Conservation (phyloP, 2,329 filamentous ascomycete genomes). For the Alternaria brassicae region DNA sequence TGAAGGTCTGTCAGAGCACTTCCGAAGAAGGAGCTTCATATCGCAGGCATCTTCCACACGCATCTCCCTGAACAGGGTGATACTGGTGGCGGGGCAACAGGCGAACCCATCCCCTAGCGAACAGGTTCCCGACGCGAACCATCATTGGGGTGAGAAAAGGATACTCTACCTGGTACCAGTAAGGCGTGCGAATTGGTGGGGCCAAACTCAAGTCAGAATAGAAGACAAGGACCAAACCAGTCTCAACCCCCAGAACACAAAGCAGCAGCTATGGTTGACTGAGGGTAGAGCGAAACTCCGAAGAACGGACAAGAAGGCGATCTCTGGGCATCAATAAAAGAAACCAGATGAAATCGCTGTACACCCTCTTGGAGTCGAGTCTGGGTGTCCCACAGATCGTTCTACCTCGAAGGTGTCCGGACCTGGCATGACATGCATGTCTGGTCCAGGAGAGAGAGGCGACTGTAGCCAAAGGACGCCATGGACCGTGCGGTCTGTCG, state of each 20-base stretch:
- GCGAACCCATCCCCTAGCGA: slow-evolving; percentile 23
- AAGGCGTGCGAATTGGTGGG: slow-evolving; percentile 6
- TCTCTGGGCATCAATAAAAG: background rate
- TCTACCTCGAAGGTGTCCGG: background rate
- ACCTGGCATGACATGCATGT: slow-evolving; percentile 1
- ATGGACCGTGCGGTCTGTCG: slow-evolving; percentile 32
- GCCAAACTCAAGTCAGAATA: slow-evolving; percentile 6
- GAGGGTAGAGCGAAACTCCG: slow-evolving; percentile 7
- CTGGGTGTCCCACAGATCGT: slow-evolving; percentile 4
- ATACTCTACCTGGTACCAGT: slow-evolving; percentile 24
- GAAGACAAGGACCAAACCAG: slow-evolving; percentile 14
- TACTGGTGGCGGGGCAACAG: slow-evolving; percentile 31
- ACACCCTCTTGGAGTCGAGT: background rate
- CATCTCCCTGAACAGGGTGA: slow-evolving; percentile 31
- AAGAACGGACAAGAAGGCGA: slow-evolving; percentile 2
- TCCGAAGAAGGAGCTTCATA: slow-evolving; percentile 21
- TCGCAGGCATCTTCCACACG: slow-evolving; percentile 38
- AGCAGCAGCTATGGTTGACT: slow-evolving; percentile 1
- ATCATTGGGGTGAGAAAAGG: slow-evolving; percentile 24
- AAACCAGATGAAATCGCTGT: background rate
- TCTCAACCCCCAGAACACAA: slow-evolving; percentile 11
- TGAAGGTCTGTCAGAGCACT: slow-evolving; percentile 26
- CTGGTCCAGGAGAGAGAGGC: slow-evolving; percentile 13
- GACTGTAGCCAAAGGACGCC: slow-evolving; percentile 22
- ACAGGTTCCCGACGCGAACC: slow-evolving; percentile 29